A percentile compares a stretch with the other conserved stretches of the same genome.
phyloP scores from a whole-genome alignment of 208 protist genomes.

The Naegleria gruberi region DNA sequence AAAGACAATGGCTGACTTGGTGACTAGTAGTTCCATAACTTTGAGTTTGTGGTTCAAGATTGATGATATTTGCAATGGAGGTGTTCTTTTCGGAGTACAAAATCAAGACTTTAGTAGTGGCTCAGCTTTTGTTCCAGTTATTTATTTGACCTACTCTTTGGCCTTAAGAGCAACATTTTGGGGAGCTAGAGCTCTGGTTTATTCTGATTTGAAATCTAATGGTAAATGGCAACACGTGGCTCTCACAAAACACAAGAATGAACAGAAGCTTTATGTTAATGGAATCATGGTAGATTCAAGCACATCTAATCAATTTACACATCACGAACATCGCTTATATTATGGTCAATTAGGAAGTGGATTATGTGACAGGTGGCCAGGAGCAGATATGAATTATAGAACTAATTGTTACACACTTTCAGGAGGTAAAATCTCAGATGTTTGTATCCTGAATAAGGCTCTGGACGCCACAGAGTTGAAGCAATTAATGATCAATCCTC shows the following conservation, averaged over 20 bases:
- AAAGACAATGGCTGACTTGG: not conserved
- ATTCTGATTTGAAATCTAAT: not conserved
- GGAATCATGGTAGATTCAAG: not conserved
- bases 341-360: not conserved
- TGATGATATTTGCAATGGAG: not conserved
- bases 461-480: no score
- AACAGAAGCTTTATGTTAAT: not conserved
- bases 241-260: not conserved
- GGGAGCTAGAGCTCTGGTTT: not conserved
- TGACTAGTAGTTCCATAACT: not conserved
- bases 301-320: not conserved
- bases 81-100: not conserved
- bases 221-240: not conserved
- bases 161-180: not conserved
- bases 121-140: not conserved
- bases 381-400: not conserved
- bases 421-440: not conserved
- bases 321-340: not conserved
- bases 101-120: not conserved
- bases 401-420: not conserved
- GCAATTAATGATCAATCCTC: no score
- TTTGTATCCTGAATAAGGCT: no score
- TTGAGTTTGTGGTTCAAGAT: not conserved
- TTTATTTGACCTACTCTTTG: not conserved
- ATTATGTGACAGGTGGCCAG: not conserved